Base-by-base conservation (phyloP, 139 green algal species). In the Yamagishiella unicocca region DNA sequence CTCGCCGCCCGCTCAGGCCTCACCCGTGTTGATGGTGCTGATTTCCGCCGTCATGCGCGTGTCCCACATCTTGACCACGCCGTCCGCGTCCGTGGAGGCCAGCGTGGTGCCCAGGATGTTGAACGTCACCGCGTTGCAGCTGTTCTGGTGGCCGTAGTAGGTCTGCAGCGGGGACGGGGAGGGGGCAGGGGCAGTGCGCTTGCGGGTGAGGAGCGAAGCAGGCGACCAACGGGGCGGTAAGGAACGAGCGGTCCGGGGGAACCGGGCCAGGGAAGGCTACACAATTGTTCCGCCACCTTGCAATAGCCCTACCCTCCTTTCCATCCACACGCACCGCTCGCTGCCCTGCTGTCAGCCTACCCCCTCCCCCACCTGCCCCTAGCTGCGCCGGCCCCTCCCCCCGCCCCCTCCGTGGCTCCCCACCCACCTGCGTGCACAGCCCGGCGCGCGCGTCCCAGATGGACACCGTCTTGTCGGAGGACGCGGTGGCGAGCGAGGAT, bases 101-200 rank as follows among this genome's bases (percentile, higher is more conserved):
- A 96, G 55, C 42, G 74, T 75, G 4, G 53, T 89, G 90, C 85
- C 93, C 67, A 89, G 33, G 25, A 92, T 85, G 86, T 92, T 95
- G 90, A 96, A 97, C 27, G 89, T 73, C 27, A 94, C 92, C 38
- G 84, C 82, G 90, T 96, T 97, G 91, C 89, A 94, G 70, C 90
- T 95, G 92, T 97, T 97, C 66, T 92, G 77, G 90, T 98, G 96
- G 24, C 96, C 96, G 80, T 97, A 97, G 84, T 96, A 96, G 14
- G 95, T 98, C 89, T 95, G 93, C 3, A n/a, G n/a, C n/a, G n/a
- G n/a, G n/a, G n/a, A n/a, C n/a, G n/a, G n/a, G n/a, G n/a, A n/a
- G n/a, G n/a, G n/a, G n/a, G n/a, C n/a, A n/a, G n/a, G n/a, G n/a
- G n/a, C n/a, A n/a, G n/a, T n/a, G n/a, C n/a, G n/a, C n/a, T n/a